Percentiles rank a stretch among this genome's conserved stretches.
Evolutionary conservation across 2,329 filamentous ascomycete species (phyloP).

Genomic region (Diaporthe ampelina): DNA sequence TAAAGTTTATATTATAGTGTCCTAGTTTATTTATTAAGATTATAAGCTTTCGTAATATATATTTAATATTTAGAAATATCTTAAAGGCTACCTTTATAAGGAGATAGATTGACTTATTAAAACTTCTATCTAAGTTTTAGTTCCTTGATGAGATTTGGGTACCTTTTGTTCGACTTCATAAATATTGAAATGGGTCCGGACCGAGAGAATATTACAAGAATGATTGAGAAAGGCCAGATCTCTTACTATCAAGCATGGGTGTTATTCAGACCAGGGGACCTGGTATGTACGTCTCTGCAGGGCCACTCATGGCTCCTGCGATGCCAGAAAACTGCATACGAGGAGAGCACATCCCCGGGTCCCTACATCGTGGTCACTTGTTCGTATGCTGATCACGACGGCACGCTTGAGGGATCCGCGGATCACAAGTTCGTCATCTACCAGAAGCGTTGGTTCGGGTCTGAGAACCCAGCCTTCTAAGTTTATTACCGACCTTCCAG

Average conservation of each 20-base stretch:
- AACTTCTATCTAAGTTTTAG: no score
- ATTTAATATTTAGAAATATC: no score
- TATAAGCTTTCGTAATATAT: no score
- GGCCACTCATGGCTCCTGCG: conserved; percentile 3
- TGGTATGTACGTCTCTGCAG: background rate
- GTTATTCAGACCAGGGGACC: conserved; percentile 1
- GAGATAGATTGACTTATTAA: no score
- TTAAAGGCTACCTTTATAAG: no score
- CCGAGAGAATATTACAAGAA: background rate
- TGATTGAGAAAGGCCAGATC: background rate
- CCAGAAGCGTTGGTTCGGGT: conserved; percentile 10
- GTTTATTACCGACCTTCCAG: background rate
- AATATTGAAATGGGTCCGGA: background rate
- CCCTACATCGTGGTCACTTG: conserved; percentile 9
- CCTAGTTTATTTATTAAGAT: no score
- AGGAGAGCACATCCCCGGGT: background rate
- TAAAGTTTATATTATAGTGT: no score
- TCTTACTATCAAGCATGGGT: conserved; percentile 15
- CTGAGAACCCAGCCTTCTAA: conserved; percentile 1
- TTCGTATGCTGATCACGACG: conserved; percentile 7
- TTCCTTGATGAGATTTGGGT: no score
- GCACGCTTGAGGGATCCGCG: background rate
- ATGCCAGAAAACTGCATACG: conserved; percentile 16
- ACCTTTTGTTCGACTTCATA: conserved; percentile 25
- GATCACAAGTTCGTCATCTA: background rate